Evolutionary conservation across 140 eudicot genomes (phyloP).

Genomic region (Stevia rebaudiana): DNA sequence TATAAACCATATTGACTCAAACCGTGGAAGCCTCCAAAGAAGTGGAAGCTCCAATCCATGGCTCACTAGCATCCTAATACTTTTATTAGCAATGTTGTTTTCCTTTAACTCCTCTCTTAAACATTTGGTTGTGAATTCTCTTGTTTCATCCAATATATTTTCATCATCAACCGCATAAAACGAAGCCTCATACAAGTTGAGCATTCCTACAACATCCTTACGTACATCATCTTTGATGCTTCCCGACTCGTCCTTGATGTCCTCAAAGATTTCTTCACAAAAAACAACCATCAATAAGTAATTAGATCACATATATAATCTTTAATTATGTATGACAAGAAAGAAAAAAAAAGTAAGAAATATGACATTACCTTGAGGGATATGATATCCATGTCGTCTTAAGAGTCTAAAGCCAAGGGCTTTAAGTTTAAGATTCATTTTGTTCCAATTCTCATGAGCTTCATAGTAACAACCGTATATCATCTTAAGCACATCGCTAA

Average conservation of each 20-base stretch:
- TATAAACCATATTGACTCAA: constrained; percentile 42
- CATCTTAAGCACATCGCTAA: constrained; percentile 19
- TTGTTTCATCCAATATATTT: constrained; percentile 24
- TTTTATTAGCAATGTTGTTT: constrained; percentile 3
- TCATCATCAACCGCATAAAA: constrained; percentile 28
- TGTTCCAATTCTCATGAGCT: not conserved
- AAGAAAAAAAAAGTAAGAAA: not conserved
- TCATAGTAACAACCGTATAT: constrained; percentile 7
- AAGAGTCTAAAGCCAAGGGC: constrained; percentile 43
- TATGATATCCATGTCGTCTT: constrained; percentile 41
- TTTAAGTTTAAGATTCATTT: constrained; percentile 26
- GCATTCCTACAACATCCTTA: constrained; percentile 26
- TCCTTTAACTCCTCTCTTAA: constrained; percentile 22
- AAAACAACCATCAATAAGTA: not conserved
- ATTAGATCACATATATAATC: not conserved
- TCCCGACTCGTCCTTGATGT: constrained; percentile 27
- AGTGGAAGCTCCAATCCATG: constrained; percentile 39
- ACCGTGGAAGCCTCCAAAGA: constrained; percentile 33
- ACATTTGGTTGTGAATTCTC: constrained; percentile 19
- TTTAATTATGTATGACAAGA: not conserved
- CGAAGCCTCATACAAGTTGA: constrained; percentile 43
- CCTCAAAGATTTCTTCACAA: constrained; percentile 30
- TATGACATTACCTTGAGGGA: constrained; percentile 35
- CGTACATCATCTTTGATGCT: constrained; percentile 8
- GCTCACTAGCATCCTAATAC: constrained; percentile 11